Evolutionary conservation across 192 early-diverging fungal genomes (phyloP).

Genomic region (Mortierella alpina): DNA sequence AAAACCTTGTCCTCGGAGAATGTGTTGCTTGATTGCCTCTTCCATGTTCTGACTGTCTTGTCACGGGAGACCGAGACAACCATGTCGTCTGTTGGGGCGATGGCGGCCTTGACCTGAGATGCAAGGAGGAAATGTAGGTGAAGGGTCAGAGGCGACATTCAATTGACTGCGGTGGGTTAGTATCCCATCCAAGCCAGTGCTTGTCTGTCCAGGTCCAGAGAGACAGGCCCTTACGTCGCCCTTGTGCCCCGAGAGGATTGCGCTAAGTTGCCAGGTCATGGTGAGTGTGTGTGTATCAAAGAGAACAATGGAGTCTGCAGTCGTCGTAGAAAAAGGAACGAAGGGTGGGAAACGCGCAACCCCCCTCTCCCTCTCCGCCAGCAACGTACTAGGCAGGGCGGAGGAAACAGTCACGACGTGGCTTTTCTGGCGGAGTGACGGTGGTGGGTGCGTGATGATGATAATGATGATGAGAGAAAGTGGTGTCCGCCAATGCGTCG

Average conservation of each 20-base stretch:
- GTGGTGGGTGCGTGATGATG: neutral
- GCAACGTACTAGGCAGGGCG: neutral
- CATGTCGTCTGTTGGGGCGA: conserved; percentile 62
- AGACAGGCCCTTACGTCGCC: conserved; percentile 39
- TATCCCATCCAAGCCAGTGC: neutral
- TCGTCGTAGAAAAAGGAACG: neutral
- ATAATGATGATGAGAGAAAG: neutral
- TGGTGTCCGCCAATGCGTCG: neutral
- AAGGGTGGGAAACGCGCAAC: conserved; percentile 6
- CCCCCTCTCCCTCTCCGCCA: neutral
- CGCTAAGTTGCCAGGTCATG: conserved; percentile 49
- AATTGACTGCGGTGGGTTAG: neutral
- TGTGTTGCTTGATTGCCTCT: conserved; percentile 57
- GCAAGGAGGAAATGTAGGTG: neutral
- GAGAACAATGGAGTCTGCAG: neutral
- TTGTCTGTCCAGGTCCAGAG: no score
- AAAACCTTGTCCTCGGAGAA: conserved; percentile 68
- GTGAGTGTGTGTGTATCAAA: neutral
- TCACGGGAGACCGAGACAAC: conserved; percentile 83
- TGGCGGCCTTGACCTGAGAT: conserved; percentile 75
- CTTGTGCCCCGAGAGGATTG: conserved; percentile 44
- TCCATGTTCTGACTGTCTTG: conserved; percentile 80
- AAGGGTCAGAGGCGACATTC: neutral
- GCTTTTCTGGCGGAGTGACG: neutral
- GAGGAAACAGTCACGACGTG: neutral